Base-by-base conservation (phyloP, 2,329 filamentous ascomycete species). In the Alternaria sp. region DNA sequence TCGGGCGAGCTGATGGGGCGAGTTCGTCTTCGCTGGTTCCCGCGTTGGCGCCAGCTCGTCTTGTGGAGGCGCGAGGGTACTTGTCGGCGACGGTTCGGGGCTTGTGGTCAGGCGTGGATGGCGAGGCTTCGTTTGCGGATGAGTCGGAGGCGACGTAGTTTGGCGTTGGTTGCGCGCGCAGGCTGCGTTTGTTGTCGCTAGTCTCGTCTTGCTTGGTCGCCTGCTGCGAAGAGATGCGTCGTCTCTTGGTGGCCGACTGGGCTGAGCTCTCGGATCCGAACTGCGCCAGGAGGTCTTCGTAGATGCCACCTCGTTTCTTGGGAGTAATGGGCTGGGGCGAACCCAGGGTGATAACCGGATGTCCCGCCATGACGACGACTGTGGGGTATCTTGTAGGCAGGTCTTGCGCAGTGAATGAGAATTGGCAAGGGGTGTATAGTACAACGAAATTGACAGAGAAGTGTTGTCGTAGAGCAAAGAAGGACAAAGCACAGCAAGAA, bases 261-360 rank as follows among this genome's bases (percentile, higher is more conserved):
- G 74, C 71, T 15, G 73, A 75, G 20, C 56, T 73, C 21, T 69
- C 70, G 1, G 75, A 74, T 3, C 72, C 74, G 50, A 80, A 80
- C 30, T 73, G 70, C 5, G 65, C 67, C n/a, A 79, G 68, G 14
- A 80, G 66, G 53, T 71, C 64, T 12, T 74, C 37, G 53, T 4
- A 73, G 61, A 6, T 64, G 58, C 72, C 71, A 41, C 71, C 70
- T 53, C 72, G 72, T 63, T 68, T 72, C 30, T 60, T 60, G 14
- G 75, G 72, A 2, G 76, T 78, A 0, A 64, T 66, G 45, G 72
- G 70, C 47, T 71, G 65, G 3, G 73, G 68, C 26, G 66, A 69
- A 18, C 65, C 67, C 44, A 65, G 60, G 5, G 58, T 65, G 11
- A 69, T 54, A n/a, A 62, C 53, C 3, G 65, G 60, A n/a, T 54